phyloP scores from a whole-genome alignment of 306 rosid species.

The Elaeagnus macrophylla region DNA sequence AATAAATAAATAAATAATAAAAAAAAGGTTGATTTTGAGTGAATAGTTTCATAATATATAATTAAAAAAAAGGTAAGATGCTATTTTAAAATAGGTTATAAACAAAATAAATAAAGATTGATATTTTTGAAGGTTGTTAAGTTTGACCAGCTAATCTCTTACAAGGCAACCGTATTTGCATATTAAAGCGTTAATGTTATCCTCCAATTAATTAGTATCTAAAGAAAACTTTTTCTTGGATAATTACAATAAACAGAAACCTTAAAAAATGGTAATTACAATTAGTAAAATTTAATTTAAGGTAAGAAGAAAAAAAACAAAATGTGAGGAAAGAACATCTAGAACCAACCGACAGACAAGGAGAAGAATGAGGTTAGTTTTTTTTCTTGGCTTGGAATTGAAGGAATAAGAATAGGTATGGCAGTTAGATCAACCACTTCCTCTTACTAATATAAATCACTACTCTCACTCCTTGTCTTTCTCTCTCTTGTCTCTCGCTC shows the following conservation, averaged over 20 bases:
- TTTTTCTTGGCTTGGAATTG: conserved; percentile 50
- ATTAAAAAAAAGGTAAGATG: no score
- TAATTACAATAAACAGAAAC: not conserved
- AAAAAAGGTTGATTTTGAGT: no score
- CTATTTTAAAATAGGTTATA: no score
- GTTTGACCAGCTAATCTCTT: no score
- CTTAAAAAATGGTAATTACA: no score
- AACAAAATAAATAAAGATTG: no score
- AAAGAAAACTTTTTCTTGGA: not conserved
- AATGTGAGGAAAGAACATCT: conserved; percentile 27
- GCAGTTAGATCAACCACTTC: conserved; percentile 48
- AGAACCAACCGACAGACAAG: conserved; percentile 50
- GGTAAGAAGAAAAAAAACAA: not conserved
- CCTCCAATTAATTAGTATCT: not conserved
- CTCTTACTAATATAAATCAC: not conserved
- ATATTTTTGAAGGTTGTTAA: no score
- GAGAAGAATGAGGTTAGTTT: conserved; percentile 38
- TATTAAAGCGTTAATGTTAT: no score
- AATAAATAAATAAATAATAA: no score
- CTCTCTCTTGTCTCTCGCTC: conserved; percentile 21
- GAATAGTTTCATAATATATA: no score
- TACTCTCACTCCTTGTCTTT: conserved; percentile 24
- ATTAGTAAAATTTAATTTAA: not conserved
- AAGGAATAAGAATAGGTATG: conserved; percentile 57
- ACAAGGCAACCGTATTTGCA: no score